Conservation (phyloP, 805 yeast genomes). For the Helenozyma rhizophorensis region DNA sequence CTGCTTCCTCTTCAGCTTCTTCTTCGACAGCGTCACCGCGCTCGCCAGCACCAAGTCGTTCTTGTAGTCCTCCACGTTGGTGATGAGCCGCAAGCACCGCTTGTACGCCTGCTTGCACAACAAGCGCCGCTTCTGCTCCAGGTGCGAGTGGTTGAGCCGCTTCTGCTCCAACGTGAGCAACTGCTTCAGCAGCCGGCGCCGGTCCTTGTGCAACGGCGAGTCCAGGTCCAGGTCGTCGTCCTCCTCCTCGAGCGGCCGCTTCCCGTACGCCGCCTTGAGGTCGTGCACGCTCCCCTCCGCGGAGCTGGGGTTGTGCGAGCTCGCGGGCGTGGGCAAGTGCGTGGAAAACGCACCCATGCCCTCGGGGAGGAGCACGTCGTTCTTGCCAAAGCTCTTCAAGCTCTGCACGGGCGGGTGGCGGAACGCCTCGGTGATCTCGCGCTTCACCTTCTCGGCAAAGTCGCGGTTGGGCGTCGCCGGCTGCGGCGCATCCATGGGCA, state of each 20-base stretch:
- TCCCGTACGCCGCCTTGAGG: constrained; percentile 13
- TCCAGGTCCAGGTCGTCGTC: constrained; percentile 6
- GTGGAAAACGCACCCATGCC: constrained; percentile 13
- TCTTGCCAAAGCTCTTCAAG: constrained; percentile 10
- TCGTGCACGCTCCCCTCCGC: constrained; percentile 1
- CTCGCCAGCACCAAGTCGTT: constrained; percentile 25
- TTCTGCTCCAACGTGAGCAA: constrained; percentile 37
- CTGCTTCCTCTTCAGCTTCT: constrained; percentile 34
- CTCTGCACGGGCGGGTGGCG: constrained; percentile 20
- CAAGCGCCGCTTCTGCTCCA: constrained; percentile 42
- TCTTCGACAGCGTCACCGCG: constrained; percentile 12
- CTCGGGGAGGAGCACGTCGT: constrained; percentile 31
- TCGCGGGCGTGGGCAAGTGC: constrained; percentile 28
- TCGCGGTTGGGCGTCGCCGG: not conserved
- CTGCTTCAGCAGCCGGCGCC: constrained; percentile 34
- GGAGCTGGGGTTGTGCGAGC: constrained; percentile 22
- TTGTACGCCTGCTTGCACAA: constrained; percentile 43
- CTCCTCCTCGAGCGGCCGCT: constrained; percentile 31
- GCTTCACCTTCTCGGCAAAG: constrained; percentile 18
- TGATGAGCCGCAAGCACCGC: constrained; percentile 36
- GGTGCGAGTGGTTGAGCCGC: constrained; percentile 37
- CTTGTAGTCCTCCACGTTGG: constrained; percentile 36
- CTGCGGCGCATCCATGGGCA: constrained; percentile 21
- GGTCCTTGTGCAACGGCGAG: constrained; percentile 7
- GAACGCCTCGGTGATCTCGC: constrained; percentile 31